Base-by-base conservation (phyloP, 305 asterid genomes). In the Plantago coronopus region DNA sequence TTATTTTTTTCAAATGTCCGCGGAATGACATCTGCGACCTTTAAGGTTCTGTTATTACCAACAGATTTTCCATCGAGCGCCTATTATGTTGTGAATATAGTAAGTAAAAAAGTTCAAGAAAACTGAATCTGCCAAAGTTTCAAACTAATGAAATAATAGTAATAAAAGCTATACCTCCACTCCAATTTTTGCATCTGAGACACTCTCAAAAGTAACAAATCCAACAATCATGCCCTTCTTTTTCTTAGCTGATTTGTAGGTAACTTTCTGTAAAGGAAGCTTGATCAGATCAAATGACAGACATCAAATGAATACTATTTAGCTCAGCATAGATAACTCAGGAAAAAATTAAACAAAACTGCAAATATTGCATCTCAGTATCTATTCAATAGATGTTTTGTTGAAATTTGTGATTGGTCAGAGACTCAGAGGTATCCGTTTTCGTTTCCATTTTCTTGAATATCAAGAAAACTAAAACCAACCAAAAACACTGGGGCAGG, bases 181-280 rank as follows among this genome's bases (percentile, higher is more conserved):
- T 13, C 86, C 91, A 58, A 44, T 62, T 70, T 78, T 76, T 53
- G 63, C 90, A 71, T 83, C 86, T 47, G 54, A 88, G 2, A 74
- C 78, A 74, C 57, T 81, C 69, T 84, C 95, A 65, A 91, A 86
- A 64, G 81, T 81, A 67, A 78, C 81, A 74, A 91, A 91, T 63
- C 98, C 98, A 63, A 88, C 95, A 61, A 65, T 69, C 98, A 91
- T 91, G 70, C 95, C 93, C 75, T 76, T 82, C 89, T 88, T 91
- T 79, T 88, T 91, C 87, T 88, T 91, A 38, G 94, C 96, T 22
- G 95, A 79, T 79, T 78, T 80, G 59, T 77, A 88, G 23, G 61
- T 47, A 63, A 91, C 54, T 27, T 81, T 90, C 96, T 91, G 86
- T 53, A 10, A 18, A 2, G 54, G 16, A 69, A 16, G 20, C 22